These are phyloP conservation scores for Pisolithus sp. DNA, from an alignment of 768 basidiomycete genomes.

Conservation along the genomic window DNA sequence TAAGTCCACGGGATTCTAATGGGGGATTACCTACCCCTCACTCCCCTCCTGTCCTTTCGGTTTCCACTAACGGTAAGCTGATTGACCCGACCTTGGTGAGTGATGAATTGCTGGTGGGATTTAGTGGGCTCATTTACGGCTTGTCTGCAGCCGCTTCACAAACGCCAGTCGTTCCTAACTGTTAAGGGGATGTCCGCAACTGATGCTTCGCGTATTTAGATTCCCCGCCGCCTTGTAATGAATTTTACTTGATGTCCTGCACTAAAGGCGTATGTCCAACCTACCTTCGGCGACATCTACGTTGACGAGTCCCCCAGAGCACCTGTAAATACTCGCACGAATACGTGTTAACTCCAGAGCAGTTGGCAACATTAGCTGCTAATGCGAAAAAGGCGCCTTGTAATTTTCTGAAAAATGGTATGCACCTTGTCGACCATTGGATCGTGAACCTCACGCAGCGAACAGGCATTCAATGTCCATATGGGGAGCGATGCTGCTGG, in stretches of 20 bases:
- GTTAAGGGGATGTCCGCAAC: neutral
- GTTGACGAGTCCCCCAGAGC: conserved; percentile 33
- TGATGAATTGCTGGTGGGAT: neutral
- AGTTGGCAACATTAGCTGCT: conserved; percentile 60
- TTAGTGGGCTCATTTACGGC: conserved; percentile 5
- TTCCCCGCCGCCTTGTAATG: conserved; percentile 79
- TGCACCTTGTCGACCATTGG: conserved; percentile 3
- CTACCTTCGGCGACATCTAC: neutral
- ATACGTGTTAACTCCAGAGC: conserved; percentile 64
- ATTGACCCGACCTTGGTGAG: conserved; percentile 63
- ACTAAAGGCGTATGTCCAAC: conserved; percentile 57
- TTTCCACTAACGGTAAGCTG: conserved; percentile 25
- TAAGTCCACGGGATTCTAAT: conserved; percentile 39
- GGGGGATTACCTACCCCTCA: conserved; percentile 64
- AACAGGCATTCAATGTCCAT: conserved; percentile 67
- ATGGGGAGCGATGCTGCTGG: conserved; percentile 74
- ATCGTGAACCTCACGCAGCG: conserved; percentile 3
- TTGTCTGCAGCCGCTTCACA: conserved; percentile 58
- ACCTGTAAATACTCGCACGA: conserved; percentile 84
- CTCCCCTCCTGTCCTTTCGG: conserved; percentile 41
- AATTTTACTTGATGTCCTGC: conserved; percentile 77
- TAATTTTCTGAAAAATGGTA: conserved; percentile 77
- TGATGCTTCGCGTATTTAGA: conserved; percentile 37
- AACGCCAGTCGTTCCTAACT: conserved; percentile 46
- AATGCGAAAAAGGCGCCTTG: conserved; percentile 85